phyloP scores from a whole-genome alignment of 78 protist species.

The Diacronema lutheri region DNA sequence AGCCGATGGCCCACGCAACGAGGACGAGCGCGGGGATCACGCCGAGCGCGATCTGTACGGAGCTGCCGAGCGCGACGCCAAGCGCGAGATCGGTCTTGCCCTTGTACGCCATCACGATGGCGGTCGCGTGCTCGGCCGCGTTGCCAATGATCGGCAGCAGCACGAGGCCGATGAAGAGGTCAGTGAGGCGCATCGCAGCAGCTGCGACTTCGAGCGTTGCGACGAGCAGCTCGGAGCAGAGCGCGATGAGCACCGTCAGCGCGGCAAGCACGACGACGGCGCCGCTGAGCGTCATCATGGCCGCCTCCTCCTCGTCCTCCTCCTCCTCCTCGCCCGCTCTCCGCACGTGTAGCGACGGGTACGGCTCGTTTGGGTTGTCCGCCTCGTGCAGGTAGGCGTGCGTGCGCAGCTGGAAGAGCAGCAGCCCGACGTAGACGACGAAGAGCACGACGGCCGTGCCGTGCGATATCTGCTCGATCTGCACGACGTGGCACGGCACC shows the following conservation, averaged over 20 bases:
- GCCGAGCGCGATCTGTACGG: constrained; percentile 20
- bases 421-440: not conserved
- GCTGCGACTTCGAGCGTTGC: constrained; percentile 21
- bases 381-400: not conserved
- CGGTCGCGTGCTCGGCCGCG: constrained; percentile 33
- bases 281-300: not conserved
- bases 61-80: constrained; percentile 31
- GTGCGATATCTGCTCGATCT: not conserved
- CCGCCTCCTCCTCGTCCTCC: constrained; percentile 32
- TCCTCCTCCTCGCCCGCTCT: not conserved
- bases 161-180: constrained; percentile 24
- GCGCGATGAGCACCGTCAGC: constrained; percentile 17
- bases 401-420: not conserved
- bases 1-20: constrained; percentile 31
- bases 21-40: not conserved
- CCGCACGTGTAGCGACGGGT: no score
- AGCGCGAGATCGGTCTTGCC: constrained; percentile 34
- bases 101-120: constrained; percentile 32
- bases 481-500: not conserved
- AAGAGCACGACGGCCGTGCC: not conserved
- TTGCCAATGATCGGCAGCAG: constrained; percentile 47
- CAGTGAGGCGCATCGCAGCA: not conserved
- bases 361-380: no score
- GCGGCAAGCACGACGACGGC: not conserved
- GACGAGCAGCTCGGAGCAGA: constrained; percentile 20